Base-by-base conservation (phyloP, 345 rosid genomes). In the Pistacia integerrima region DNA sequence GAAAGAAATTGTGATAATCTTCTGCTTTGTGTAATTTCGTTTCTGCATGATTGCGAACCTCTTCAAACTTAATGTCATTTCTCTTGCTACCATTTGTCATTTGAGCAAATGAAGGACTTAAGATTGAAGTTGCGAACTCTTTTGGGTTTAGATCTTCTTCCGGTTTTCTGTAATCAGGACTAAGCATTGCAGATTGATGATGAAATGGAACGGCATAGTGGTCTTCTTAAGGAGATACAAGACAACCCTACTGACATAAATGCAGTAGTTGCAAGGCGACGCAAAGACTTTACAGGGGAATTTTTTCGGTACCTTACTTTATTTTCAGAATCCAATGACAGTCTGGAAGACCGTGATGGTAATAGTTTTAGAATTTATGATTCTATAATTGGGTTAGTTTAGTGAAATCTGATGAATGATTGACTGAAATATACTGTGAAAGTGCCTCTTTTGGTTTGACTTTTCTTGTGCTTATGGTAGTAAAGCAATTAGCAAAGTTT, bases 291-390 rank as follows among this genome's bases (percentile, higher is more conserved):
- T 84, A 90, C 93, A 0, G 90, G 91, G 67, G 93, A 92, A 52
- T 95, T 95, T 81, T 93, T 95, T 76, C 86, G 82, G 18, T 88
- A 87, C 78, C 89, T 93, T 41, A 65, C 78, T 64, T 84, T 89
- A 78, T 79, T 95, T 85, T 86, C 92, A 3, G 97, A 95, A 77
- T 86, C 89, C 36, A 76, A 79, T 76, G 93, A 93, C 74, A 65
- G 84, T 75, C 85, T 93, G 80, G 99, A 93, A 80, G 98, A 90
- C 75, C 78, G 88, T 22, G 99, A 93, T 88, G 99, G 98, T 95
- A 91, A 84, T 49, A 30, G 8, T 74, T 70, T 52, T 41, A 54
- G 66, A 77, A 33, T 70, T 62, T 60, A 3, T 56, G 51, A 7
- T 11, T 61, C 58, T 69, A 57, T 51, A 38, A 63, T 28, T 72